Evolutionary conservation across 2,329 filamentous ascomycete species (phyloP), one percentile per base, ranked within the genome.

Genomic region (Fusarium kyushuense): DNA sequence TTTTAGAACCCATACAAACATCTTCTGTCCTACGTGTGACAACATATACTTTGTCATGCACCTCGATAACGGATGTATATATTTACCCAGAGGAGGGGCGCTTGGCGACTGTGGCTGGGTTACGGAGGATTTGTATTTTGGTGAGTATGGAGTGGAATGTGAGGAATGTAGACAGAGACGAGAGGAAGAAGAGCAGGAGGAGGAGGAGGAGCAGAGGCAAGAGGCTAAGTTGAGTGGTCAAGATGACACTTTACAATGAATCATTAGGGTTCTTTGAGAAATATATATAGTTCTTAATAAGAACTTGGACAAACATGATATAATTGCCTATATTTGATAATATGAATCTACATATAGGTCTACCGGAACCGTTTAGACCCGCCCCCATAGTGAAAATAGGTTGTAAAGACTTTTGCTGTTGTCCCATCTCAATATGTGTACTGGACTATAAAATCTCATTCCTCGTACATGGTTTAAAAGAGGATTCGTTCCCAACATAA

Each of bases 341-440:
- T 19, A 7, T 2, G 8, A 19, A 6, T 19, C 6, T 19, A 11
- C 3, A 19, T 2, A 8, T 3, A 19, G 7, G 3, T 19, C 6
- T 1, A 13, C n/a, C n/a, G 6, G 13, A 13, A 11, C n/a, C 11
- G 6, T 19, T 19, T 3, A 19, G 19, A 8, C 3, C 6, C 3
- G n/a, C 1, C 3, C 14, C n/a, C 1, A 7, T 19, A 1, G 1
- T 38, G n/a, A 12, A 0, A 12, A n/a, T 10, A 36, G 17, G 0
- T 12, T 19, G 35, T 6, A 3, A 36, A n/a, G 9, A 12, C 0
- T n/a, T 11, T 19, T 36, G 17, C 5, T 19, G 10, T 36, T 36
- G n/a, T 0, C 17, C n/a, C 1, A 36, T 36, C 17, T n/a, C 17
- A 0, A 36, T 12, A 11, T 1, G 17, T 36, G 4, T 6, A 19